phyloP scores from a whole-genome alignment of 441 rosid species.

The Bocquillonia castaneifolia region DNA sequence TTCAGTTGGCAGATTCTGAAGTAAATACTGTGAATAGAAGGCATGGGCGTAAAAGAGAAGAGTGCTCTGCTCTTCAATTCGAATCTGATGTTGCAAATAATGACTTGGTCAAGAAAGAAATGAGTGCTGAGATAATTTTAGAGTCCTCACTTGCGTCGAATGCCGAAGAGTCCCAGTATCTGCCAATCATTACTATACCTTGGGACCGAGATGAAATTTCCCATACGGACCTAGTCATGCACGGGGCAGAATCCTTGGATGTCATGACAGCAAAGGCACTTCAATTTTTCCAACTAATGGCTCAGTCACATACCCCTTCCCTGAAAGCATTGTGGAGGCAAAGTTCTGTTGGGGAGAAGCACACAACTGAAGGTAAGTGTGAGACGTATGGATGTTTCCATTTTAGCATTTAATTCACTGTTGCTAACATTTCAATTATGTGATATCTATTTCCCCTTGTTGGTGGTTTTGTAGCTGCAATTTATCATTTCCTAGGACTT shows the following conservation, averaged over 20 bases:
- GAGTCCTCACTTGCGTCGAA: not conserved
- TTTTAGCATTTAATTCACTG: not conserved
- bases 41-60: not conserved
- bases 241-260: not conserved
- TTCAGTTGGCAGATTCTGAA: constrained; percentile 21
- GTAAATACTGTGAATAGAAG: not conserved
- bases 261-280: not conserved
- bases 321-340: not conserved
- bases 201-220: not conserved
- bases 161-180: not conserved
- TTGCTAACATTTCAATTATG: too few species aligned
- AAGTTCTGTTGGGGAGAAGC: constrained; percentile 2
- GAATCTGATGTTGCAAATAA: not conserved
- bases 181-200: not conserved
- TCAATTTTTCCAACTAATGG: not conserved
- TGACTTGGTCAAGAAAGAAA: not conserved
- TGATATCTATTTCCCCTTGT: not conserved
- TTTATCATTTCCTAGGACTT: constrained; percentile 7
- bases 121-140: not conserved
- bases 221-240: not conserved
- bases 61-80: constrained; percentile 2
- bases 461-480: constrained; percentile 12
- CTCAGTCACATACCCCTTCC: not conserved
- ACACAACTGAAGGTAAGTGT: constrained; percentile 13
- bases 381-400: not conserved